Conservation (phyloP, 2,329 filamentous ascomycete genomes). For the Rhexocercosporidium sp. region DNA sequence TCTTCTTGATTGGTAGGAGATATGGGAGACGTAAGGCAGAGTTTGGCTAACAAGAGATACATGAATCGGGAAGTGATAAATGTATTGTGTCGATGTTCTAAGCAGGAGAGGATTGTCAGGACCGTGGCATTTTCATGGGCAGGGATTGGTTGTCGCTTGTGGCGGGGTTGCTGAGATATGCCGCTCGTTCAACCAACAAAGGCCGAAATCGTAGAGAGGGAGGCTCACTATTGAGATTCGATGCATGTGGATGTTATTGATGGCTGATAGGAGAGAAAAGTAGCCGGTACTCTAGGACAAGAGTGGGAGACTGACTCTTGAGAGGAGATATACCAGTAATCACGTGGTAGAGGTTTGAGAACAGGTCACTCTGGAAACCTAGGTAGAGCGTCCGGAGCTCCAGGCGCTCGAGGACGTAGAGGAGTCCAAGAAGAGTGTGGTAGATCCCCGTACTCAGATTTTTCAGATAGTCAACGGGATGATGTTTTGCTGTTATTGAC, state of each 20-base stretch:
- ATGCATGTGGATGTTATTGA: not conserved
- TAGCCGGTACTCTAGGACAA: not conserved
- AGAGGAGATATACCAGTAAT: not conserved
- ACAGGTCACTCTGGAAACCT: not conserved
- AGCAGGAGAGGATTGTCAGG: not conserved
- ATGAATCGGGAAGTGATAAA: constrained; percentile 5
- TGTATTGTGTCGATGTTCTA: not conserved
- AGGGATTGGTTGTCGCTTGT: constrained; percentile 19
- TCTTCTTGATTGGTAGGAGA: not conserved
- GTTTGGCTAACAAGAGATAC: not conserved
- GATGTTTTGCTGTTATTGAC: not conserved
- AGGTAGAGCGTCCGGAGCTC: not conserved
- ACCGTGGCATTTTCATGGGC: constrained; percentile 12
- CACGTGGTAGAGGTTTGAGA: not conserved
- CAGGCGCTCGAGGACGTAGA: not conserved
- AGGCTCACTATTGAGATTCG: not conserved
- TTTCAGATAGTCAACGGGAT: not conserved
- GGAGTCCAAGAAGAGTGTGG: not conserved
- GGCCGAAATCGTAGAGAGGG: constrained; percentile 4
- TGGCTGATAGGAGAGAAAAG: not conserved
- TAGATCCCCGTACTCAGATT: not conserved
- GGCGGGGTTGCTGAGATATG: constrained; percentile 15
- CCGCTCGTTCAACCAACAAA: constrained; percentile 3
- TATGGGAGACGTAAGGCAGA: not conserved
- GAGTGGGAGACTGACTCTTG: not conserved